Base-by-base conservation (phyloP, 2,329 filamentous ascomycete genomes). In the Aspergillus ibericus region DNA sequence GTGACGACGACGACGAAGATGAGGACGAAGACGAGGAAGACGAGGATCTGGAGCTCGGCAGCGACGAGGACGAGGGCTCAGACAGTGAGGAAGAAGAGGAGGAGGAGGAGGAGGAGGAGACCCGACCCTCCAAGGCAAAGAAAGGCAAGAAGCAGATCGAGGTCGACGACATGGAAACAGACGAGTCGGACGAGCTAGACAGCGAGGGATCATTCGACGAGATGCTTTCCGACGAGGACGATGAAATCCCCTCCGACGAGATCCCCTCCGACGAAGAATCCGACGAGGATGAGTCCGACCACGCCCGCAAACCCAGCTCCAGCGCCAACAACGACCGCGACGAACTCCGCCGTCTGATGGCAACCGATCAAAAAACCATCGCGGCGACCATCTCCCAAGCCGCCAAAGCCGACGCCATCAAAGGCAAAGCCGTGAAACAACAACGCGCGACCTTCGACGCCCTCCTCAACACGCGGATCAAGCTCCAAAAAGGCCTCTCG, bases 401-500 rank as follows among this genome's bases (percentile, higher is more conserved):
- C 1, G 87, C 87, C 53, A 87, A 88, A 69, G 86, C 86, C 54
- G 95, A 98, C 71, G 86, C 89, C 4, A 85, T 88, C 42, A 98
- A 98, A 75, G 95, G 95, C 12, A 78, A 84, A 55, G 93, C 93
- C 0, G 91, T 99, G 36, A 93, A 92, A 68, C 82, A 87, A 58
- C 95, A 99, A 77, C 87, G 92, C 53, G 88, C 88, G 61, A 86
- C 88, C 0, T 99, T 96, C 70, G 93, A 98, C 66, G 86, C 90
- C 0, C 84, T 98, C 0, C 83, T 99, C 32, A 96, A 96, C 76
- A 85, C 92, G 13, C 88, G 95, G 18, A 97, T 99, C 70, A 90
- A 93, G 60, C 79, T 99, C 16, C 96, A 99, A 74, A 98, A 97
- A 75, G 92, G 91, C 1, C 78, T 99, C 13, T 84, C 95, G 15